A percentile compares a stretch with the other conserved stretches of the same genome.
phyloP scores from a whole-genome alignment of 768 basidiomycete genomes.

The Butyriboletus loyo region DNA sequence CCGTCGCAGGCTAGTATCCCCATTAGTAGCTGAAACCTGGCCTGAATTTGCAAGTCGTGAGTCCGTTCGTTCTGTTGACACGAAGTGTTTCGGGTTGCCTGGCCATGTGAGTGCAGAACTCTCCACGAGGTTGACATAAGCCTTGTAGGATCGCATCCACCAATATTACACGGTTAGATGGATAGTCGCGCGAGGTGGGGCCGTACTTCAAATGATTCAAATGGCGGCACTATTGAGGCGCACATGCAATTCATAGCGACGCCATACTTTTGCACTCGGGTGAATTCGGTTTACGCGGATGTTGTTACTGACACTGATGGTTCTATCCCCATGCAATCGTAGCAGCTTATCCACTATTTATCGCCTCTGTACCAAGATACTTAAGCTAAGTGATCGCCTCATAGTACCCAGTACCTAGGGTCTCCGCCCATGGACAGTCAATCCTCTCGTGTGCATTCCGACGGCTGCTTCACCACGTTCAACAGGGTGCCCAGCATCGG shows the following conservation, averaged over 20 bases:
- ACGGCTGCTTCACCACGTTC: not conserved
- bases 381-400: not conserved
- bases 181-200: not conserved
- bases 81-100: not conserved
- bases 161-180: not conserved
- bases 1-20: no score
- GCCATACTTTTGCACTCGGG: not conserved
- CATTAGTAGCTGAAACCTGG: no score
- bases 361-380: not conserved
- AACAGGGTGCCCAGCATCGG: not conserved
- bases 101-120: no score
- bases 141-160: not conserved
- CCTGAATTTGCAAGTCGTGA: no score
- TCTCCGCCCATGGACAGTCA: constrained; percentile 7
- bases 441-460: not conserved
- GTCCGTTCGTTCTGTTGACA: not conserved
- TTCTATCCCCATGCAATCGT: not conserved
- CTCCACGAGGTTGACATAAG: not conserved
- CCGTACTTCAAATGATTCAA: not conserved
- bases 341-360: not conserved
- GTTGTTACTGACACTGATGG: not conserved
- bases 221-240: not conserved
- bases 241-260: no score
- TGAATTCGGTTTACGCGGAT: not conserved
- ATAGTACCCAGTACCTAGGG: not conserved